Evolutionary conservation across 306 rosid species (phyloP).

Genomic region (Luffa aegyptiaca): DNA sequence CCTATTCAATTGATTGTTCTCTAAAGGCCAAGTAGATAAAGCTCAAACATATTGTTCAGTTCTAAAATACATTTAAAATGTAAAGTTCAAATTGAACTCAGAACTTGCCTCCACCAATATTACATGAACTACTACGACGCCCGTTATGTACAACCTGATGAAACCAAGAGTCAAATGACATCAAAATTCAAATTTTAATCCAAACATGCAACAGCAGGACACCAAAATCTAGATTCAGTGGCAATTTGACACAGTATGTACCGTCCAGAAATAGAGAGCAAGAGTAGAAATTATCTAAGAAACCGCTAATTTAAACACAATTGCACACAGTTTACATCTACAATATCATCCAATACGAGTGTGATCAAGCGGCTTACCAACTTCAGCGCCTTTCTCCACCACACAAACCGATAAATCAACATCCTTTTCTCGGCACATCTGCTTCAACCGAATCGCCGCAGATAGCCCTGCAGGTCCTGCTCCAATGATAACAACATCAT

Average conservation of each 20-base stretch:
- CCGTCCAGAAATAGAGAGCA: background rate
- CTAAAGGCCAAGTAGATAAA: background rate
- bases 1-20: background rate
- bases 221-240: background rate
- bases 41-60: background rate
- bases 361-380: constrained; percentile 37
- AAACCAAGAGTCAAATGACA: background rate
- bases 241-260: background rate
- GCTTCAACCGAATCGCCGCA: constrained; percentile 80
- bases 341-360: background rate
- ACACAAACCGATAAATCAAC: constrained; percentile 76
- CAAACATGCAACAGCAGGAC: background rate
- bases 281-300: background rate
- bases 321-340: background rate
- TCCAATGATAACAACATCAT: constrained; percentile 89
- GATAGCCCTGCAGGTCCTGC: constrained; percentile 97
- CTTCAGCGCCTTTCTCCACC: constrained; percentile 88
- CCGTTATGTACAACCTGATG: background rate
- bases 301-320: background rate
- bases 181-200: background rate
- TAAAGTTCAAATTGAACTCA: background rate
- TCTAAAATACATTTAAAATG: background rate
- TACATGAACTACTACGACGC: background rate
- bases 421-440: constrained; percentile 48
- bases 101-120: background rate